These are phyloP conservation scores for Pseudocohnilembus persalinus DNA, from an alignment of 169 alveolate species.

Conservation along the genomic window DNA sequence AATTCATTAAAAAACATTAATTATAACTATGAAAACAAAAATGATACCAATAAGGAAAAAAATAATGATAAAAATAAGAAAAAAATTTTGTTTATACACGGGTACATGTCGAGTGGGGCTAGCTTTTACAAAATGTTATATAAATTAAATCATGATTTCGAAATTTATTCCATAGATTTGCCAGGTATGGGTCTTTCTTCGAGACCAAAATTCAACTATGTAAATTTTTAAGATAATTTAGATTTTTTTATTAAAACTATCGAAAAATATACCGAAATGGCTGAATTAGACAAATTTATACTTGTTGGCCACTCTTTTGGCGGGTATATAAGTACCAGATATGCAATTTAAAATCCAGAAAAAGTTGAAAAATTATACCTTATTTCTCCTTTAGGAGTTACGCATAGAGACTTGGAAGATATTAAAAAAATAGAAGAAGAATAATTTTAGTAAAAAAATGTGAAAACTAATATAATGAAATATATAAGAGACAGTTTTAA, in stretches of 20 bases:
- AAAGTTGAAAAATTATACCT: neutral
- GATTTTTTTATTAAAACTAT: conserved; percentile 55
- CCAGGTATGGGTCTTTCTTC: conserved; percentile 66
- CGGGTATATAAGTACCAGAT: neutral
- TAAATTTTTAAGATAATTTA: conserved; percentile 39
- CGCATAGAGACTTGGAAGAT: neutral
- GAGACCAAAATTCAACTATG: conserved; percentile 42
- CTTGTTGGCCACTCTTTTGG: conserved; percentile 51
- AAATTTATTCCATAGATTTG: conserved; percentile 55
- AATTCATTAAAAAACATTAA: too few relatives aligned
- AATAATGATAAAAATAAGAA: too few relatives aligned
- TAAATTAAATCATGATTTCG: conserved; percentile 30
- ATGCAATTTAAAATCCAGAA: neutral
- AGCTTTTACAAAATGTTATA: conserved; percentile 48
- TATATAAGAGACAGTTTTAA: too few relatives aligned
- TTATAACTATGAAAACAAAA: too few relatives aligned
- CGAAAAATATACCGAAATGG: conserved; percentile 39
- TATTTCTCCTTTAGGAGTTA: neutral
- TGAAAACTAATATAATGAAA: too few relatives aligned
- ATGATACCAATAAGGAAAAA: too few relatives aligned
- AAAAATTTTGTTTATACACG: conserved; percentile 50
- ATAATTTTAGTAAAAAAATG: neutral
- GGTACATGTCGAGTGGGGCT: conserved; percentile 60
- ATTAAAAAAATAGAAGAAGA: neutral
- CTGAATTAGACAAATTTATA: conserved; percentile 41